Percentiles rank a stretch among this genome's conserved stretches.
These are phyloP conservation scores for Eucalyptus camaldulensis DNA, from an alignment of 345 rosid genomes.

Conservation along the genomic window DNA sequence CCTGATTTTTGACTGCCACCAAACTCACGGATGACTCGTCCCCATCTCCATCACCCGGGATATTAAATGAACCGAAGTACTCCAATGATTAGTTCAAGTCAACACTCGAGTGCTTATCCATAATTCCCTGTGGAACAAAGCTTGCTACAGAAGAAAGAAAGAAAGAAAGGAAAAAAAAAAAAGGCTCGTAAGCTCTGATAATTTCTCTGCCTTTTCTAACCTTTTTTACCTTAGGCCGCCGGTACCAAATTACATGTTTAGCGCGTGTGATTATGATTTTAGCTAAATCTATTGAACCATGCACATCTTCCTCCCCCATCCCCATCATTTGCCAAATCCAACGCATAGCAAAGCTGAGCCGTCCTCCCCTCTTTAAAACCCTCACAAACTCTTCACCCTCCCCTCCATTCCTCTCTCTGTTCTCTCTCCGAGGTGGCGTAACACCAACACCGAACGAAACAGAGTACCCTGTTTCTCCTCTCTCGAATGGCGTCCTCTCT, in stretches of 20 bases:
- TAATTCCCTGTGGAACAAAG: neutral
- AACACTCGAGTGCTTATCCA: neutral
- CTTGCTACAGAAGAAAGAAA: neutral
- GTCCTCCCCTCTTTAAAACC: neutral
- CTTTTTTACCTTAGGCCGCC: neutral
- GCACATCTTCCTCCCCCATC: neutral
- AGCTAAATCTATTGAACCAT: neutral
- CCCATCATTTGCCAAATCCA: neutral
- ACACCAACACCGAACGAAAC: neutral
- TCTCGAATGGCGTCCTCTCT: constrained; percentile 18
- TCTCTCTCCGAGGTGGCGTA: neutral
- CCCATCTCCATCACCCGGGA: neutral
- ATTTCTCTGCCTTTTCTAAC: neutral
- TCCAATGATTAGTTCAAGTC: neutral
- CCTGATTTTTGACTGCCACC: neutral
- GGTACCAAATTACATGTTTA: neutral
- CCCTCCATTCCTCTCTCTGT: too few species aligned
- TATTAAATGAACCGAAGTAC: neutral
- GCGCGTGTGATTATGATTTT: neutral
- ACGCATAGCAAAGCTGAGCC: neutral
- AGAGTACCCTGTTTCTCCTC: neutral
- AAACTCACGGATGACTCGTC: neutral
- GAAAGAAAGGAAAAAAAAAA: neutral
- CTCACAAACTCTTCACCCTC: neutral
- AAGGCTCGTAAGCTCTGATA: neutral